A percentile compares a stretch with the other conserved stretches of the same genome.
phyloP scores from a whole-genome alignment of 2,329 filamentous ascomycete species.

The Pseudogymnoascus sp. region DNA sequence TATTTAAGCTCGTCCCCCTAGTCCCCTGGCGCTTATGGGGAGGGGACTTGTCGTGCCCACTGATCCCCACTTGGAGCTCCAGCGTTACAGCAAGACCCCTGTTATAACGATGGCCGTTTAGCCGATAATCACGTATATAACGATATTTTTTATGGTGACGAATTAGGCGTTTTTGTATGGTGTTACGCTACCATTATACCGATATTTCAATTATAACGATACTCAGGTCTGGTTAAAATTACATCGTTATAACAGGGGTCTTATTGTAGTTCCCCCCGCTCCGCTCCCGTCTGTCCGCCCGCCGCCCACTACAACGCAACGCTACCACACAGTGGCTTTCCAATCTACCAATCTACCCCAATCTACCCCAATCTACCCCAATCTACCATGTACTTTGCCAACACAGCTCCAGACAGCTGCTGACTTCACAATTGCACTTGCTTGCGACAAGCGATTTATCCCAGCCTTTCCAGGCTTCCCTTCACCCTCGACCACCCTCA shows the following conservation, averaged over 20 bases:
- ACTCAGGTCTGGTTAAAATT: too few relatives aligned
- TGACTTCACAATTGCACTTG: slow-evolving; percentile 1
- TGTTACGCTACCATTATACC: too few relatives aligned
- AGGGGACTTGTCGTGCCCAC: neutral
- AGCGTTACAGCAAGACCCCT: too few relatives aligned
- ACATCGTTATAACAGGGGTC: too few relatives aligned
- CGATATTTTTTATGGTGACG: too few relatives aligned
- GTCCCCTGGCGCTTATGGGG: neutral
- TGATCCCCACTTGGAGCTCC: slow-evolving; percentile 6
- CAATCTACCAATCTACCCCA: neutral
- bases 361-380: neutral
- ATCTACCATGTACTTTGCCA: neutral
- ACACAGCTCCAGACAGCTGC: slow-evolving; percentile 2
- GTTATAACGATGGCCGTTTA: too few relatives aligned
- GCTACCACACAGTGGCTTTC: neutral
- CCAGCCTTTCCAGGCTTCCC: neutral
- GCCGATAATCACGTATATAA: too few relatives aligned
- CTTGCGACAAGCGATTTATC: neutral
- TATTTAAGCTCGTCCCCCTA: slow-evolving; percentile 1
- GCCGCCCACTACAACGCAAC: neutral
- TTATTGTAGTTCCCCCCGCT: slow-evolving; percentile 3
- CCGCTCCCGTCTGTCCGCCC: neutral
- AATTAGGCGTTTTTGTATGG: too few relatives aligned
- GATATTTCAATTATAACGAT: too few relatives aligned
- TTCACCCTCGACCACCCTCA: neutral